phyloP scores from a whole-genome alignment of 2,329 filamentous ascomycete species.

The Aspergillus flavus region DNA sequence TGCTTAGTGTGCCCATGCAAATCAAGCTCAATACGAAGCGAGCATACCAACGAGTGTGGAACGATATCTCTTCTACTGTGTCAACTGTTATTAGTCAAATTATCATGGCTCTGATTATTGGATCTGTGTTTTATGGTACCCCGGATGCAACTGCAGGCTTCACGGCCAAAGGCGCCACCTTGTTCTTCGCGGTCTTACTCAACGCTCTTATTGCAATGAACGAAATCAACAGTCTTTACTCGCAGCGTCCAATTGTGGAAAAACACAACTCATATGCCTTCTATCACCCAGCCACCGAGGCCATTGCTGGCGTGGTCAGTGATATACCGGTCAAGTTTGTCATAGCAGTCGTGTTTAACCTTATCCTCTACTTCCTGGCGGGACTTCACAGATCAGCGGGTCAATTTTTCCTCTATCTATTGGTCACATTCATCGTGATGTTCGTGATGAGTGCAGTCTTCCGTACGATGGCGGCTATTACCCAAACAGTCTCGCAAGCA shows the following conservation, averaged over 20 bases:
- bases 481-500: conserved; percentile 64
- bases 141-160: conserved; percentile 66
- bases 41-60: conserved; percentile 73
- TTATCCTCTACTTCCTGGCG: conserved; percentile 82
- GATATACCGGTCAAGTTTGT: conserved; percentile 72
- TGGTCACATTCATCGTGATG: conserved; percentile 73
- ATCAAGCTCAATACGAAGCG: conserved; percentile 76
- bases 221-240: conserved; percentile 46
- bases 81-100: conserved; percentile 67
- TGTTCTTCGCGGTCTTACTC: conserved; percentile 85
- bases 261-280: conserved; percentile 35
- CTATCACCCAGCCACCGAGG: conserved; percentile 29
- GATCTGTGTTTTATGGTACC: conserved; percentile 79
- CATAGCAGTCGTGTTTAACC: conserved; percentile 74
- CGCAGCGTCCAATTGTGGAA: conserved; percentile 29
- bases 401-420: conserved; percentile 82
- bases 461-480: conserved; percentile 73
- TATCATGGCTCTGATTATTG: conserved; percentile 73
- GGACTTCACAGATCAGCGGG: conserved; percentile 73
- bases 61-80: conserved; percentile 73
- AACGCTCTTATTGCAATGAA: conserved; percentile 68
- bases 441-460: conserved; percentile 84
- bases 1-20: conserved; percentile 72
- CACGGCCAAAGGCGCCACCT: conserved; percentile 71
- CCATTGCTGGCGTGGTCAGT: conserved; percentile 21